A percentile compares a stretch with the other conserved stretches of the same genome.
Evolutionary conservation across 2,329 filamentous ascomycete genomes (phyloP).

Genomic region (Colletotrichum sp.): DNA sequence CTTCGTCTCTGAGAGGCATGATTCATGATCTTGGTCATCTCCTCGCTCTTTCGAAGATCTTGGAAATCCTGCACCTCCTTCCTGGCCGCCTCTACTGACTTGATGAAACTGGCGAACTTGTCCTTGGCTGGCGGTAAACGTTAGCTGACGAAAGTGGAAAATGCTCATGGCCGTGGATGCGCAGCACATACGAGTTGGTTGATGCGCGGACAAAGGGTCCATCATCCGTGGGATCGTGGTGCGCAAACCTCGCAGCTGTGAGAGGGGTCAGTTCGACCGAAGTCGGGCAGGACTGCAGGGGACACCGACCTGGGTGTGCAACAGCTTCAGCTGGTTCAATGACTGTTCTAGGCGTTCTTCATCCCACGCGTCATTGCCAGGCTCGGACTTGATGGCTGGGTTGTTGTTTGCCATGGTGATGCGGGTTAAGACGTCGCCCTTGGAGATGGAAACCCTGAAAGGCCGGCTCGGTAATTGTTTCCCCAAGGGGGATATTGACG

Average conservation of each 20-base stretch:
- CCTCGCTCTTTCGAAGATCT: conserved; percentile 50
- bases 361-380: conserved; percentile 41
- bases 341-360: conserved; percentile 56
- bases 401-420: conserved; percentile 18
- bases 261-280: conserved; percentile 4
- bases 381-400: background rate
- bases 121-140: conserved; percentile 50
- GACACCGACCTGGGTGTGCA: conserved; percentile 57
- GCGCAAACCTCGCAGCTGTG: conserved; percentile 51
- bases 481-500: background rate
- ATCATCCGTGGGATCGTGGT: conserved; percentile 56
- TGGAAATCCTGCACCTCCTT: conserved; percentile 58
- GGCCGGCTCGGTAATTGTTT: background rate
- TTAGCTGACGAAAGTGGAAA: background rate
- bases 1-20: conserved; percentile 58
- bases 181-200: conserved; percentile 53
- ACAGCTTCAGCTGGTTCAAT: conserved; percentile 55
- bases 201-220: conserved; percentile 55
- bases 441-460: background rate
- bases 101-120: conserved; percentile 51
- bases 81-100: conserved; percentile 51
- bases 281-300: background rate
- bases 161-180: background rate
- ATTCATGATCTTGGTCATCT: conserved; percentile 54
- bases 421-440: background rate